Evolutionary conservation across 495 filamentous ascomycete species (phyloP), one percentile per base, ranked within the genome.

Genomic region (Daldinia decipiens): DNA sequence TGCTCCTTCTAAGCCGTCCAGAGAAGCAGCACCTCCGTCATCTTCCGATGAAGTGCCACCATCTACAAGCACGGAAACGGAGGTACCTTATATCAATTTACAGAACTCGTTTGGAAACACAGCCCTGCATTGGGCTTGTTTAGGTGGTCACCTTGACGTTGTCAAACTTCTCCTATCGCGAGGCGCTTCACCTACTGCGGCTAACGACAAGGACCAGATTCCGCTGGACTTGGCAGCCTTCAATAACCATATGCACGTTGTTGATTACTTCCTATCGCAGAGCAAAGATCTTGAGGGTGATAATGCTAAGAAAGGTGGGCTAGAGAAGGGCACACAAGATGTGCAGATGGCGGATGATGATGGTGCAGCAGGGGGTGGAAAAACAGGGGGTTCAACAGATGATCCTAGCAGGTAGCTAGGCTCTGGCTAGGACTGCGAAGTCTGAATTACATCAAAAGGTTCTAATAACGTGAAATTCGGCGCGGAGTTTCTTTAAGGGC

Each of bases 81-180:
- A 81, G 52, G 76, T 78, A 36, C 69, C 80, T 0, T 84, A 90
- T 36, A 64, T 97, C 11, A 90, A 95, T 79, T 62, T 85, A 78
- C 79, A 85, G 75, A 98, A 98, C 68, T 77, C 86, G 63, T 88
- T 89, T 27, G 94, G 93, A 29, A 97, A 97, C 81, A 97, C 95
- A 11, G 84, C 93, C 1, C 80, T 98, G 59, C 94, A 98, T 82
- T 98, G 93, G 93, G 95, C 94, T 0, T 90, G 93, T 1, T 81
- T 97, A 63, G 95, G 95, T 68, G 94, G 95, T 13, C 93, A 97
- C 73, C 79, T 97, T 2, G 86, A 87, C 32, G 87, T 88, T 24
- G 94, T 97, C 12, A 92, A 95, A 82, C 75, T 87, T 3, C 86
- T 98, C 12, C 83, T 89, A 40, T 87, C 88, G 5, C 75, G 74